These are phyloP conservation scores for Castanea sativa DNA, from an alignment of 306 rosid species.

Conservation along the genomic window DNA sequence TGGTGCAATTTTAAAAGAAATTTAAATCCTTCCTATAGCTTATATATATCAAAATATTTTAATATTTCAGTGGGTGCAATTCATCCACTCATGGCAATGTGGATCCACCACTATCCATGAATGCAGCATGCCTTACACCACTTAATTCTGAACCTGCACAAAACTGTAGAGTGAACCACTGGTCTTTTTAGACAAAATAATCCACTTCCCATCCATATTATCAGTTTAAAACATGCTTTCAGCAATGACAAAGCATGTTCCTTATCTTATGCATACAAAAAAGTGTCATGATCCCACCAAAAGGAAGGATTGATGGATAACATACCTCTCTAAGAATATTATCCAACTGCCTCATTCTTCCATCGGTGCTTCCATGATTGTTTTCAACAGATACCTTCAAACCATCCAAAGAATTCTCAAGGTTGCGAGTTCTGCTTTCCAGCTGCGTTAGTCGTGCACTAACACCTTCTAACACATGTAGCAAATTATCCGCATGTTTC, in stretches of 20 bases:
- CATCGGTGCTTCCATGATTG: constrained; percentile 77
- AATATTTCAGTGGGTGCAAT: too few species aligned
- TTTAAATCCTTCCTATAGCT: too few species aligned
- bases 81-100: too few species aligned
- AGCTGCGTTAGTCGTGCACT: constrained; percentile 75
- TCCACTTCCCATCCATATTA: not conserved
- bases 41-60: too few species aligned
- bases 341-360: constrained; percentile 74
- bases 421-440: constrained; percentile 68
- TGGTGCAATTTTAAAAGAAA: too few species aligned
- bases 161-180: too few species aligned
- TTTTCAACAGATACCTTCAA: constrained; percentile 71
- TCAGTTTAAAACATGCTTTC: not conserved
- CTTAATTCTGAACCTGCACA: not conserved
- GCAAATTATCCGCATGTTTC: constrained; percentile 66
- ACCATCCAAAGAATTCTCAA: constrained; percentile 78
- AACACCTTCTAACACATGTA: constrained; percentile 74
- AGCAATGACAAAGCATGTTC: not conserved
- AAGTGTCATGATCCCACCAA: constrained; percentile 4
- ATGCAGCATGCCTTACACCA: not conserved
- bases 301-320: constrained; percentile 4
- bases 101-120: not conserved
- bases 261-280: not conserved
- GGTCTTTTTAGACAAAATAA: not conserved
- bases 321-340: constrained; percentile 82